Percentiles rank a stretch among this genome's conserved stretches.
Conservation (phyloP, 495 filamentous ascomycete species). For the Podospora appendiculata region DNA sequence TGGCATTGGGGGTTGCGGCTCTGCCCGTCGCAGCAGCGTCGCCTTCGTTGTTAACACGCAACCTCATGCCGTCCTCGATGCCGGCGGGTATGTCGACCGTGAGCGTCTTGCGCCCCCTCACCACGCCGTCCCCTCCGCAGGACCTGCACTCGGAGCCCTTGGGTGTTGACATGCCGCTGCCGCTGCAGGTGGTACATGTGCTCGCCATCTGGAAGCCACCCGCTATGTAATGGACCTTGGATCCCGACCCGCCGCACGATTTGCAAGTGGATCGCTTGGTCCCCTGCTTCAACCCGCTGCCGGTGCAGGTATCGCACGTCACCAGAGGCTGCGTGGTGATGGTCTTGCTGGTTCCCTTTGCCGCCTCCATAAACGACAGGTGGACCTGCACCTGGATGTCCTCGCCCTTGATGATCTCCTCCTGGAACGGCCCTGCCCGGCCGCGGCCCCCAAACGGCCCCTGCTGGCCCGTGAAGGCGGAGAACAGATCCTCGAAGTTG, state of each 20-base stretch:
- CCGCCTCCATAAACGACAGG: conserved; percentile 93
- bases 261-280: conserved; percentile 64
- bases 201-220: conserved; percentile 93
- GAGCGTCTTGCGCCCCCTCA: conserved; percentile 69
- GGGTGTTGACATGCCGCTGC: conserved; percentile 63
- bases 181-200: conserved; percentile 74
- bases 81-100: conserved; percentile 86
- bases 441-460: conserved; percentile 46
- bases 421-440: conserved; percentile 54
- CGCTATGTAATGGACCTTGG: conserved; percentile 77
- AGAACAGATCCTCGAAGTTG: conserved; percentile 93
- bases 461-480: conserved; percentile 65
- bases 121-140: conserved; percentile 73
- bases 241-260: conserved; percentile 78
- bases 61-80: conserved; percentile 89
- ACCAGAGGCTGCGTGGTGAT: conserved; percentile 71
- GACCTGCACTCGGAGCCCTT: conserved; percentile 68
- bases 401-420: conserved; percentile 74
- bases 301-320: conserved; percentile 71
- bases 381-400: conserved; percentile 89
- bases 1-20: conserved; percentile 46
- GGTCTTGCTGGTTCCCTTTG: conserved; percentile 74
- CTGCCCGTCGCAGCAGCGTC: conserved; percentile 73
- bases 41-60: conserved; percentile 74
- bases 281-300: conserved; percentile 78